Conservation (phyloP, 345 rosid species). For the Moricandia moricandioides region DNA sequence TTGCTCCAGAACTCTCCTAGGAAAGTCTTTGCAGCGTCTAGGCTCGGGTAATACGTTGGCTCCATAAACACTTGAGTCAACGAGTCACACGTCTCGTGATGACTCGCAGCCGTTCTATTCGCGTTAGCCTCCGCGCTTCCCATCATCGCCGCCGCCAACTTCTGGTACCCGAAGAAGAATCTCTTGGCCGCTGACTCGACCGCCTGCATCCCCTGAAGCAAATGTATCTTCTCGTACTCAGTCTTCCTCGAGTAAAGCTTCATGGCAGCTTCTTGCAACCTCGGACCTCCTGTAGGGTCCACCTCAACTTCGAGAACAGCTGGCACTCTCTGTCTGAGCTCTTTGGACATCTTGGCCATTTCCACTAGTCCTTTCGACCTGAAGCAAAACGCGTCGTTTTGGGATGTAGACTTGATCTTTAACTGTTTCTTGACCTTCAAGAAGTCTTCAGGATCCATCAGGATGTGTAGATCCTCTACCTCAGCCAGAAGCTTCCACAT, state of each 20-base stretch:
- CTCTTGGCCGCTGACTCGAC: slow-evolving; percentile 71
- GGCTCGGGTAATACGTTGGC: slow-evolving; percentile 83
- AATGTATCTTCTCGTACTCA: slow-evolving; percentile 54
- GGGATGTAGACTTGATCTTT: slow-evolving; percentile 39
- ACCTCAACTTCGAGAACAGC: slow-evolving; percentile 66
- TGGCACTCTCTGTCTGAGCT: slow-evolving; percentile 77
- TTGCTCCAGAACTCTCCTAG: slow-evolving; percentile 71
- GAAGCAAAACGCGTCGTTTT: slow-evolving; percentile 70
- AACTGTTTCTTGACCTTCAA: slow-evolving; percentile 65
- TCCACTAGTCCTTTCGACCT: slow-evolving; percentile 62
- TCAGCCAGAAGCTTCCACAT: slow-evolving; percentile 73
- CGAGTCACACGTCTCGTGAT: slow-evolving; percentile 48
- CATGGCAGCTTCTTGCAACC: slow-evolving; percentile 92
- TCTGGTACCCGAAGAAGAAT: slow-evolving; percentile 72
- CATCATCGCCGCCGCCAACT: slow-evolving; percentile 65
- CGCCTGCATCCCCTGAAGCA: slow-evolving; percentile 76
- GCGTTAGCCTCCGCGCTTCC: slow-evolving; percentile 72
- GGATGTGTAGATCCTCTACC: slow-evolving; percentile 62
- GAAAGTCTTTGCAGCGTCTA: slow-evolving; percentile 94
- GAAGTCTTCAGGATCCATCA: slow-evolving; percentile 90
- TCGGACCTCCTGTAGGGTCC: slow-evolving; percentile 91
- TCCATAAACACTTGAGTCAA: slow-evolving; percentile 72
- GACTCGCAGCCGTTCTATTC: slow-evolving; percentile 44
- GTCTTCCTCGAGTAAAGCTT: slow-evolving; percentile 57
- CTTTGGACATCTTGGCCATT: slow-evolving; percentile 57